A percentile compares a stretch with the other conserved stretches of the same genome.
Evolutionary conservation across 2,329 filamentous ascomycete species (phyloP).

Genomic region (Pseudophaeomoniella oleicola): DNA sequence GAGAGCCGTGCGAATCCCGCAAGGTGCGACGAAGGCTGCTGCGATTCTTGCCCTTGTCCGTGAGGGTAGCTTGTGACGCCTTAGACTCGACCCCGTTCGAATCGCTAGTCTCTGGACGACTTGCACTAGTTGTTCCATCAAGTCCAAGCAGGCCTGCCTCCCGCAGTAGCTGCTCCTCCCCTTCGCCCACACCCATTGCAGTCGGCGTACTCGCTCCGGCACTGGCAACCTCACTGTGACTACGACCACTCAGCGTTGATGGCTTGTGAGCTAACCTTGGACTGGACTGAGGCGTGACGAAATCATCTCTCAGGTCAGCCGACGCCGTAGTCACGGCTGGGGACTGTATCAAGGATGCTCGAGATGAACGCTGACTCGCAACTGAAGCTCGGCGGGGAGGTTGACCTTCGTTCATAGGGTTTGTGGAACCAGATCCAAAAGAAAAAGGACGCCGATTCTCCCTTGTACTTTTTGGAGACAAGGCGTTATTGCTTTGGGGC

Average conservation of each 20-base stretch:
- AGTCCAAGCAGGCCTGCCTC: conserved; percentile 50
- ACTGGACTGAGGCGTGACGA: conserved; percentile 11
- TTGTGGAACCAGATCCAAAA: neutral
- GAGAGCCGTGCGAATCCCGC: conserved; percentile 57
- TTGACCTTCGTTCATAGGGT: conserved; percentile 8
- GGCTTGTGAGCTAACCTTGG: conserved; percentile 20
- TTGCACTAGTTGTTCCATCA: conserved; percentile 26
- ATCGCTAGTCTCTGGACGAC: conserved; percentile 20
- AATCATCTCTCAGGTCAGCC: conserved; percentile 14
- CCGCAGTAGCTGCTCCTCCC: conserved; percentile 52
- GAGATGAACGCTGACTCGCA: neutral
- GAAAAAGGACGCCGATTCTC: conserved; percentile 6
- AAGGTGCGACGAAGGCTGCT: conserved; percentile 82
- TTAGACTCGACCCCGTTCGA: conserved; percentile 22
- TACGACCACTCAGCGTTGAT: conserved; percentile 19
- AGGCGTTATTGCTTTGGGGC: conserved; percentile 12
- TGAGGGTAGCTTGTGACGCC: conserved; percentile 26
- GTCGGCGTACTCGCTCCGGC: conserved; percentile 20
- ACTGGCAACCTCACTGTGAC: conserved; percentile 18
- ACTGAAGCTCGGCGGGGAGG: conserved; percentile 7
- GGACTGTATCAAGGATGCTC: conserved; percentile 8
- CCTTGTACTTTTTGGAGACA: conserved; percentile 10
- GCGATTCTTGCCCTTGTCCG: conserved; percentile 51
- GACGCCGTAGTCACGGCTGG: conserved; percentile 15
- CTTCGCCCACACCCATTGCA: conserved; percentile 40